phyloP scores from a whole-genome alignment of 257 asterid genomes.

The Parsonsia alboflavescens region DNA sequence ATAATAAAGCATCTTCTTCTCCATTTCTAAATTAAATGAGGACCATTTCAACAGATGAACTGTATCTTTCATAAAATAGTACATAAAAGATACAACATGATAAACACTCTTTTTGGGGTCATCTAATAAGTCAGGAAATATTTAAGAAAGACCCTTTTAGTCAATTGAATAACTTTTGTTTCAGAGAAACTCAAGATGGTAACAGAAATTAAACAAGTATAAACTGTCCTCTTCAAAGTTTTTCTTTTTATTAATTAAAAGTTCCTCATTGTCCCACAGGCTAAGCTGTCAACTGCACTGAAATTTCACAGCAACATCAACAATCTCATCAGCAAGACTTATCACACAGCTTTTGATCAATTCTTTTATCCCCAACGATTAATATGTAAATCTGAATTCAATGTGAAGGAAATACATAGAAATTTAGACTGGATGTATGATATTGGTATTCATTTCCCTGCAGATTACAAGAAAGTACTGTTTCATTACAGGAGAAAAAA shows the following conservation, averaged over 20 bases:
- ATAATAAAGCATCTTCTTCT: too few species aligned
- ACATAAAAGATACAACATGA: too few species aligned
- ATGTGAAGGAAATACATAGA: not conserved
- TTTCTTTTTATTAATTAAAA: not conserved
- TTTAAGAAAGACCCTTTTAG: constrained; percentile 5
- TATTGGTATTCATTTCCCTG: not conserved
- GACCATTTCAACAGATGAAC: too few species aligned
- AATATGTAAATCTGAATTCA: not conserved
- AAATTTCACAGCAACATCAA: not conserved
- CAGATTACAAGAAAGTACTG: not conserved
- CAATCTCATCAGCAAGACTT: too few species aligned
- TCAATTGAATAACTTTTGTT: not conserved
- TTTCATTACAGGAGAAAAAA: too few species aligned
- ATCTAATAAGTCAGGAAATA: not conserved
- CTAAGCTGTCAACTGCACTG: too few species aligned
- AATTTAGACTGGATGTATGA: not conserved
- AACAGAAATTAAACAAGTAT: not conserved
- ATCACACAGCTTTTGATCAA: not conserved
- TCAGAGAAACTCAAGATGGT: not conserved
- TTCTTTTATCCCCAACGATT: not conserved
- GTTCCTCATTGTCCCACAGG: not conserved
- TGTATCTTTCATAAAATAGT: too few species aligned
- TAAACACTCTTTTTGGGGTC: too few species aligned
- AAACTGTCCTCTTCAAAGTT: not conserved
- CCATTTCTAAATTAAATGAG: too few species aligned